Conservation (phyloP, 2,329 filamentous ascomycete species). For the Verticillium nubilum region DNA sequence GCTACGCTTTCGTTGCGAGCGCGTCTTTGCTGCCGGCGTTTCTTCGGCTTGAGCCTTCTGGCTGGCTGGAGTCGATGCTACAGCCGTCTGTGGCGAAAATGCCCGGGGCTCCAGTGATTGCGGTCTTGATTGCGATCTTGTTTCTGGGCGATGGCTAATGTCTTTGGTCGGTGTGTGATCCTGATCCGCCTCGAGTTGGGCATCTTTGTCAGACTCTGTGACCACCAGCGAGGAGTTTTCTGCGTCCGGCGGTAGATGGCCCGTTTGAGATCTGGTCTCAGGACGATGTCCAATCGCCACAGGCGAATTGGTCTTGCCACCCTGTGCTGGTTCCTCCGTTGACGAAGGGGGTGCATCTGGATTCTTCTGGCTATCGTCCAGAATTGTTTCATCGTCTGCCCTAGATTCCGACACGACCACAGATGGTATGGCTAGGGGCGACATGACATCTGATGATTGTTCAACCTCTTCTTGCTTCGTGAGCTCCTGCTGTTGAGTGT, state of each 20-base stretch:
- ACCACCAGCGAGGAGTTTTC: background rate
- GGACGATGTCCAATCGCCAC: background rate
- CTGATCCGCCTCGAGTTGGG: background rate
- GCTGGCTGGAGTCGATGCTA: background rate
- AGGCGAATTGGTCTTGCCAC: background rate
- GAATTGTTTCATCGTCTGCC: background rate
- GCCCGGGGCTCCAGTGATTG: background rate
- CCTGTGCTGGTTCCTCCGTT: background rate
- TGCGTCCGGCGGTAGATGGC: background rate
- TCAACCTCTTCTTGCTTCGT: background rate
- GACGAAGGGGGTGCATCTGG: background rate
- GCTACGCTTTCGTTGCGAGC: background rate
- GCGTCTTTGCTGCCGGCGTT: background rate
- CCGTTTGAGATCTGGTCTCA: background rate
- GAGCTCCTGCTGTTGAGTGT: constrained; percentile 4
- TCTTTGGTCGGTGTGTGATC: background rate
- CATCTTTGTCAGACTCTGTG: background rate
- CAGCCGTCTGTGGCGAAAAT: background rate
- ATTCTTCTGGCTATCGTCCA: background rate
- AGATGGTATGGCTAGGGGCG: background rate
- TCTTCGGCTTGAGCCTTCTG: background rate
- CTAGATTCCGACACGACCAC: background rate
- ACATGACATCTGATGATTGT: background rate
- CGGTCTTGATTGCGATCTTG: background rate
- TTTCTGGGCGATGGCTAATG: background rate